Evolutionary conservation across 1,284 basidiomycete genomes (phyloP), one percentile per base, ranked within the genome.

Genomic region (Pyrrhoderma lamaoense): DNA sequence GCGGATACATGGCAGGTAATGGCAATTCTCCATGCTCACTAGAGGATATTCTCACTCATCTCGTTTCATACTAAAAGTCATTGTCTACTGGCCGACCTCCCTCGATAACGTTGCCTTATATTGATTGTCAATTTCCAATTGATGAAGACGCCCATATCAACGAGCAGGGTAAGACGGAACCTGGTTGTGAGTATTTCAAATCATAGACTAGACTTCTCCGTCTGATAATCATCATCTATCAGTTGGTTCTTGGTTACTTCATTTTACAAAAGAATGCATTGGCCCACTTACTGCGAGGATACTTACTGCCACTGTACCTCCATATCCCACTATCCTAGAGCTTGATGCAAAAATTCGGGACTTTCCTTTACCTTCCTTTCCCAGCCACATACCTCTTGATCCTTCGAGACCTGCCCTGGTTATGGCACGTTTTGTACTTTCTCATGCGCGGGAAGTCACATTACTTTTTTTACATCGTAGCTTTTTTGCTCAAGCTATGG

Each of bases 401-500:
- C 54, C 57, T 19, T 8, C 56, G 43, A 48, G 47, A 37, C 53
- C 72, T n/a, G 56, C 65, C 0, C 62, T 67, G n/a, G 70, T 70
- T 7, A 74, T 79, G 64, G 66, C 73, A 56, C 64, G 73, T 60
- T 76, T 75, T 66, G 68, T 76, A 55, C 61, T 78, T 59, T 67
- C 74, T 23, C 74, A 80, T 58, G 68, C 72, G 13, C 67, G 75
- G 3, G 80, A 85, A 66, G 74, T 52, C 86, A 83, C 83, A 16
- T 65, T 87, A 5, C 70, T 86, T 58, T 80, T 82, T 59, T 73
- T 87, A 21, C 85, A 87, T 59, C 72, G 82, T 22, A 73, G 72
- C 48, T 85, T 81, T 67, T 86, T 85, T 59, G 79, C 80, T 1
- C 79, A 82, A 58, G 82, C 84, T 1, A 76, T 87, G 56, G 77